Evolutionary conservation across 345 rosid species (phyloP).

Genomic region (Acer campestre): DNA sequence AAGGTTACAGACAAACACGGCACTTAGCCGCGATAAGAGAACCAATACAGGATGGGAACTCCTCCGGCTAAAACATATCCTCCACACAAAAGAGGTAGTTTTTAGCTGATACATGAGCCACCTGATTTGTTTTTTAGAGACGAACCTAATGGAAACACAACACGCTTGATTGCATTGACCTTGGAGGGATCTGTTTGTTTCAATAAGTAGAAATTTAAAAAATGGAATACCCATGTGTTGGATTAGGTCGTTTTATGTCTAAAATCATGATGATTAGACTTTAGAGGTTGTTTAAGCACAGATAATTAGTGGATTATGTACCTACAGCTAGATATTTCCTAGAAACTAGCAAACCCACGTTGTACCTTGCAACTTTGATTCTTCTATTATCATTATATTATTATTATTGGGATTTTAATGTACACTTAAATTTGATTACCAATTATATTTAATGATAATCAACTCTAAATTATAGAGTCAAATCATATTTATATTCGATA

Average conservation of each 20-base stretch:
- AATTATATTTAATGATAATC: not conserved
- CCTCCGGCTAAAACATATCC: too few relatives aligned
- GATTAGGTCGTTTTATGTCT: not conserved
- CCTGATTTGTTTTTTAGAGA: too few relatives aligned
- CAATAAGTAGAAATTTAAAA: not conserved
- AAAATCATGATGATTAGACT: not conserved
- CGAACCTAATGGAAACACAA: too few relatives aligned
- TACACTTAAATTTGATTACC: not conserved
- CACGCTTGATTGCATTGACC: constrained; percentile 25
- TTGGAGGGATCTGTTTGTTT: constrained; percentile 2
- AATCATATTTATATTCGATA: too few relatives aligned
- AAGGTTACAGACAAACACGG: too few relatives aligned
- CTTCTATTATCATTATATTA: not conserved
- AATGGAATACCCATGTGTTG: constrained; percentile 10
- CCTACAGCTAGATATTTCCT: not conserved
- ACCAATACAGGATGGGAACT: too few relatives aligned
- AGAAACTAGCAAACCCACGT: constrained; percentile 15
- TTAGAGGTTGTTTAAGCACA: constrained; percentile 9
- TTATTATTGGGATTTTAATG: not conserved
- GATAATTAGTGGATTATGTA: not conserved
- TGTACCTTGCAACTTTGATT: not conserved
- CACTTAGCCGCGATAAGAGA: too few relatives aligned
- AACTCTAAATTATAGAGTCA: not conserved
- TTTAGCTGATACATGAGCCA: too few relatives aligned
- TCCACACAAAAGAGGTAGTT: too few relatives aligned